Conservation (phyloP, 805 yeast genomes). For the Saccharomyces kudriavzevii region DNA sequence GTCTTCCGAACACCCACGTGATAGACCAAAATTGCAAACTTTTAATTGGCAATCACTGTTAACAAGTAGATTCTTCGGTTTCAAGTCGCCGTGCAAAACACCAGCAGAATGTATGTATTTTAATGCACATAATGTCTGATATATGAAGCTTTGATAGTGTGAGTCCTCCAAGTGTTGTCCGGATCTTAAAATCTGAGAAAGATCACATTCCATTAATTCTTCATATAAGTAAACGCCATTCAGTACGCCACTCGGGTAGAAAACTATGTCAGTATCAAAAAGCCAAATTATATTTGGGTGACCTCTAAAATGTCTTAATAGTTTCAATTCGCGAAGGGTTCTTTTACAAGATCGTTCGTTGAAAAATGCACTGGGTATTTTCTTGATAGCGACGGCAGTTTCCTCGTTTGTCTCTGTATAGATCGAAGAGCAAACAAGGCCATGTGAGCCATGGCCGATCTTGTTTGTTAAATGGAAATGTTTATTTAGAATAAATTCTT, state of each 20-base stretch:
- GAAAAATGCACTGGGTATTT: conserved; percentile 55
- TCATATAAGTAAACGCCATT: conserved; percentile 53
- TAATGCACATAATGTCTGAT: conserved; percentile 72
- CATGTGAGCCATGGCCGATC: conserved; percentile 70
- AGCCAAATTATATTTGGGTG: conserved; percentile 67
- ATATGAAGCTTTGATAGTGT: conserved; percentile 57
- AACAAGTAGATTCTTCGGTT: conserved; percentile 76
- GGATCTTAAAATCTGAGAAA: conserved; percentile 56
- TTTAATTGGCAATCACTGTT: conserved; percentile 60
- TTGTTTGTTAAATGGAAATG: background rate
- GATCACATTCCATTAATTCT: conserved; percentile 68
- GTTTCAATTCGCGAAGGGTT: conserved; percentile 66
- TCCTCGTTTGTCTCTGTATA: conserved; percentile 22
- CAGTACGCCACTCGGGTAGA: conserved; percentile 64
- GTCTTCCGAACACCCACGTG: conserved; percentile 50
- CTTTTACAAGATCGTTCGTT: conserved; percentile 56
- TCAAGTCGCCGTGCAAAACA: conserved; percentile 31
- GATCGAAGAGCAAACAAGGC: conserved; percentile 61
- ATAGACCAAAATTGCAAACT: conserved; percentile 83
- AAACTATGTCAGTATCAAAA: conserved; percentile 60
- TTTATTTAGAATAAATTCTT: background rate
- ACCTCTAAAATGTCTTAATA: conserved; percentile 72
- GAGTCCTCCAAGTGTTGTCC: conserved; percentile 66
- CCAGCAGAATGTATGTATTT: conserved; percentile 81
- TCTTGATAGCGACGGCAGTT: conserved; percentile 57